Percentiles rank a stretch among this genome's conserved stretches.
These are phyloP conservation scores for Dacryopinax spathularia DNA, from an alignment of 768 basidiomycete genomes.

Conservation along the genomic window DNA sequence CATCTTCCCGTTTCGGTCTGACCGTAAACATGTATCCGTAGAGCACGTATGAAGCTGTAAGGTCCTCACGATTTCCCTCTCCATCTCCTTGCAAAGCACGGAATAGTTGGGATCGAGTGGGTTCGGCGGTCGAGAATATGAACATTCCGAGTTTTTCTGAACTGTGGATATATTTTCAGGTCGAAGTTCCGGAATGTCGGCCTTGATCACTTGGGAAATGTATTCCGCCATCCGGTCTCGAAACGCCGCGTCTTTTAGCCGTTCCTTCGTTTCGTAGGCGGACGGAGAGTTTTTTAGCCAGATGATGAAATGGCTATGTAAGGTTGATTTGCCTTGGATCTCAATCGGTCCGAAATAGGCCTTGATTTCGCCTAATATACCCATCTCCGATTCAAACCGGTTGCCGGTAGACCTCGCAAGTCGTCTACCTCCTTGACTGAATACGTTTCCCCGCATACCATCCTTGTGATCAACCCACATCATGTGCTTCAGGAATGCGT, in stretches of 20 bases:
- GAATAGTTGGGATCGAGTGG: slow-evolving; percentile 21
- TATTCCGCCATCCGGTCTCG: not conserved
- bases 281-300: slow-evolving; percentile 27
- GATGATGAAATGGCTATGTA: slow-evolving; percentile 31
- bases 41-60: slow-evolving; percentile 27
- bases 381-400: slow-evolving; percentile 14
- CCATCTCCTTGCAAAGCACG: slow-evolving; percentile 3
- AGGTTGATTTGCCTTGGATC: slow-evolving; percentile 29
- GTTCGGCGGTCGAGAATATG: slow-evolving; percentile 26
- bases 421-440: not conserved
- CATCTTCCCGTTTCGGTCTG: slow-evolving; percentile 10
- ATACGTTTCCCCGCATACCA: not conserved
- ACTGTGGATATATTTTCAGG: not conserved
- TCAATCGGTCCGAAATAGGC: slow-evolving; percentile 30
- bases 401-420: not conserved
- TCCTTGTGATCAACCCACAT: slow-evolving; percentile 22
- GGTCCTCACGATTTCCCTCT: slow-evolving; percentile 18
- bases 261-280: slow-evolving; percentile 18
- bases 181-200: not conserved
- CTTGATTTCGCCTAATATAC: slow-evolving; percentile 23
- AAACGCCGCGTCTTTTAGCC: slow-evolving; percentile 20
- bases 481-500: slow-evolving; percentile 21
- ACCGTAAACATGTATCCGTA: slow-evolving; percentile 15
- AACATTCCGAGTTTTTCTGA: slow-evolving; percentile 12
- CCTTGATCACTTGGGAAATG: not conserved